Percentiles rank a stretch among this genome's conserved stretches.
Conservation (phyloP, 164 flowering plant genomes). For the Hamamelis virginiana region DNA sequence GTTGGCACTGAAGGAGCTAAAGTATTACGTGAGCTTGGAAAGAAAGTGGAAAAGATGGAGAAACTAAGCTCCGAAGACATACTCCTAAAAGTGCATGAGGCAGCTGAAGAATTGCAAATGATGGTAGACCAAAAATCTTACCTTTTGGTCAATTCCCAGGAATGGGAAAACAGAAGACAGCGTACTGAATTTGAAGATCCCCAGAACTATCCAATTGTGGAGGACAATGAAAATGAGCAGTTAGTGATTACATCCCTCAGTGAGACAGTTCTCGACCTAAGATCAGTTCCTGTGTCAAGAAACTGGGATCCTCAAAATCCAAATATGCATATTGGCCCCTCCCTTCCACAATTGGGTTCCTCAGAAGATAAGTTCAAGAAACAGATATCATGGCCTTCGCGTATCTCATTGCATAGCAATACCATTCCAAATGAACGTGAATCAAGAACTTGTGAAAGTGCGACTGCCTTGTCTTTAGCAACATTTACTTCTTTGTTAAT, state of each 20-base stretch:
- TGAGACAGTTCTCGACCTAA: conserved; percentile 43
- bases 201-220: conserved; percentile 21
- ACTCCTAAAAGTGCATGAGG: conserved; percentile 64
- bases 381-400: conserved; percentile 59
- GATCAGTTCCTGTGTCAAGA: conserved; percentile 21
- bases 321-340: conserved; percentile 15
- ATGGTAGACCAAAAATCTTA: conserved; percentile 73
- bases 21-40: conserved; percentile 70
- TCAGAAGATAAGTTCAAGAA: conserved; percentile 34
- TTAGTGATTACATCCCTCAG: conserved; percentile 46
- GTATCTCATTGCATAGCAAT: conserved; percentile 34
- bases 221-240: conserved; percentile 28
- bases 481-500: conserved; percentile 82
- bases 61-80: conserved; percentile 53
- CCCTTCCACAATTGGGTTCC: conserved; percentile 31
- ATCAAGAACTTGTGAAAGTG: conserved; percentile 75
- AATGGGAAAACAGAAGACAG: conserved; percentile 55
- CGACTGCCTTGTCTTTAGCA: conserved; percentile 76
- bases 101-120: conserved; percentile 83
- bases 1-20: conserved; percentile 85
- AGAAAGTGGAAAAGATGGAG: conserved; percentile 76
- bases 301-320: conserved; percentile 29
- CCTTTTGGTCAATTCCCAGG: conserved; percentile 67
- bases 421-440: conserved; percentile 35
- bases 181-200: conserved; percentile 36